Base-by-base conservation (phyloP, 345 rosid genomes). In the Gossypioides kirkii region DNA sequence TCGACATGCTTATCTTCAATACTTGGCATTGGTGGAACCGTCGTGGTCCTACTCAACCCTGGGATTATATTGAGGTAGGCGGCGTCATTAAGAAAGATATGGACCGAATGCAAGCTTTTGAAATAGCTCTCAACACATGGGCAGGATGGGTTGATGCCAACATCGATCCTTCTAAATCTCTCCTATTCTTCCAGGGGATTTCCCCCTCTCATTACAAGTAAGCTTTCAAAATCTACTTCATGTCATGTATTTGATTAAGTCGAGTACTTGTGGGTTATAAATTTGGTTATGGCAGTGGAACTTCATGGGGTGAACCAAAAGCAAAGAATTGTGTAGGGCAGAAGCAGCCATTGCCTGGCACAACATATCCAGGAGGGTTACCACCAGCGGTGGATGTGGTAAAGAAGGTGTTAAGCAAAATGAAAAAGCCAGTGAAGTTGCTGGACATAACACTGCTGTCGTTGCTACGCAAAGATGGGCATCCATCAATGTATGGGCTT, bases 1-100 rank as follows among this genome's bases (percentile, higher is more conserved):
- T 85, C 20, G 91, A 94, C 79, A 16, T 90, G 75, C 83, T 94
- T 67, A 82, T 91, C 77, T 94, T 94, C 85, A 94, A 91, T 71
- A 88, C 97, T 12, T 91, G 97, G 96, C 94, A 91, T 67, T 94
- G 96, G 97, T 91, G 97, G 97, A 84, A 80, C 70, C 92, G 90
- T 0, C 85, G 89, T 56, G 96, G 93, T 73, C 83, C 87, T 8
- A 10, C 85, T 61, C 89, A 93, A 78, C 87, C 92, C 93, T 93
- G 97, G 97, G 96, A 93, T 71, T 87, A 53, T 16, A 80, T 88
- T 53, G 83, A 85, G 77, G 55, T 74, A 36, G 94, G 88, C 28
- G 72, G 61, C 6, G 79, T 69, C 66, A 52, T 73, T 18, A 68
- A 79, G 62, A 88, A 82, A 53, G 97, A 93, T 79, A 93, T 90